Evolutionary conservation across 148 eudicot genomes (phyloP).

Genomic region (Nyssa sinensis): DNA sequence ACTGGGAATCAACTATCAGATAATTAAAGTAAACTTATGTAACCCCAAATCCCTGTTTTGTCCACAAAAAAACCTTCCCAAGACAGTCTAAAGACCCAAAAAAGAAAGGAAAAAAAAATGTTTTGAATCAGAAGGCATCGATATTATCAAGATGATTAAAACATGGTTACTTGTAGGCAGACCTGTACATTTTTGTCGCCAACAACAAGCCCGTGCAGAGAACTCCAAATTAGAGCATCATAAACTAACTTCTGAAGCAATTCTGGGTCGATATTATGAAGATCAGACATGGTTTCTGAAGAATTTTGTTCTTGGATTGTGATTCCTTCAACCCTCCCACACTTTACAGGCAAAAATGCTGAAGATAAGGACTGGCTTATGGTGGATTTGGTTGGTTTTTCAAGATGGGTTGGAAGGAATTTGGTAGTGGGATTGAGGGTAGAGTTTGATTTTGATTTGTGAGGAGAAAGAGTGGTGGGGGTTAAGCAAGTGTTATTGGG

Average conservation of each 20-base stretch:
- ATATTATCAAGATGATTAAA: background rate
- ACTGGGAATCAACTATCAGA: background rate
- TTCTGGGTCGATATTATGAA: slow-evolving; percentile 49
- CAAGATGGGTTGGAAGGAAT: slow-evolving; percentile 10
- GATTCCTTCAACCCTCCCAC: slow-evolving; percentile 24
- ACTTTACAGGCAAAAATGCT: slow-evolving; percentile 21
- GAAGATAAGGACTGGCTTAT: slow-evolving; percentile 27
- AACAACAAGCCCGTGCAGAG: slow-evolving; percentile 86
- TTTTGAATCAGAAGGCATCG: background rate
- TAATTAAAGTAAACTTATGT: background rate
- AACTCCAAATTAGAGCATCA: slow-evolving; percentile 84
- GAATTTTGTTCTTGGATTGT: slow-evolving; percentile 24
- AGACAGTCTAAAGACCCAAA: background rate
- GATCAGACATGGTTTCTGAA: slow-evolving; percentile 38
- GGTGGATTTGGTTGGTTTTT: slow-evolving; percentile 10
- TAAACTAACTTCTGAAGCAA: slow-evolving; percentile 57
- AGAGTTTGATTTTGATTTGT: slow-evolving; percentile 20
- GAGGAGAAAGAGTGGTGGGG: slow-evolving; percentile 11
- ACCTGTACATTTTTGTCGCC: slow-evolving; percentile 76
- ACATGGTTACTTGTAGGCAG: slow-evolving; percentile 5
- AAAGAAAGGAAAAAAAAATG: background rate
- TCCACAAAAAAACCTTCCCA: background rate
- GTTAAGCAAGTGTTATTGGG: slow-evolving; percentile 10
- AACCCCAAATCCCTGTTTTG: background rate
- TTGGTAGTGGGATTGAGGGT: background rate